A percentile compares a stretch with the other conserved stretches of the same genome.
Evolutionary conservation across 192 early-diverging fungal species (phyloP).

Genomic region (Linnemannia schmuckeri): DNA sequence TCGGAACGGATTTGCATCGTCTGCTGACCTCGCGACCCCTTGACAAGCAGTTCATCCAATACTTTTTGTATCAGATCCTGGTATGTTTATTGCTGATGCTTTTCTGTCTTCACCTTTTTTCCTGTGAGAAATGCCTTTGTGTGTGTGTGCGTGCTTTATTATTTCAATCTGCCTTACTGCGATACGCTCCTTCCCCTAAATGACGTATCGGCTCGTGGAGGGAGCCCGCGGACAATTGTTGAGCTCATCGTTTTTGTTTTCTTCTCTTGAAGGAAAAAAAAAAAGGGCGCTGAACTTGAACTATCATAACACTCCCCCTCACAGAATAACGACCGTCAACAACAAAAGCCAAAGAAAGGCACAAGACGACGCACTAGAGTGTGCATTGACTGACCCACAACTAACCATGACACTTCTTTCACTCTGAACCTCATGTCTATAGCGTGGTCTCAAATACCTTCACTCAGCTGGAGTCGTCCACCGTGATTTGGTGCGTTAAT

Average conservation of each 20-base stretch:
- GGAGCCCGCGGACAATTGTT: slow-evolving; percentile 6
- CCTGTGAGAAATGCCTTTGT: neutral
- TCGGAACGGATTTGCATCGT: slow-evolving; percentile 96
- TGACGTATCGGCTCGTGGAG: slow-evolving; percentile 8
- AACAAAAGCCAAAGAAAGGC: neutral
- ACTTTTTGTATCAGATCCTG: slow-evolving; percentile 97
- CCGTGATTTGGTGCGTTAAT: slow-evolving; percentile 81
- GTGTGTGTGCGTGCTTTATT: neutral
- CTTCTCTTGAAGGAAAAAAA: neutral
- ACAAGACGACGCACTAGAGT: neutral
- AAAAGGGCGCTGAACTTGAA: neutral
- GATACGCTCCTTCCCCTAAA: neutral
- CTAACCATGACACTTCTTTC: neutral
- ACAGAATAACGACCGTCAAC: neutral
- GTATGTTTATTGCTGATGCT: slow-evolving; percentile 54
- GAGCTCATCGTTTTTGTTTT: neutral
- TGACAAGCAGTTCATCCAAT: slow-evolving; percentile 96
- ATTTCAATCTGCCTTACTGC: neutral
- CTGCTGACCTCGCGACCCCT: slow-evolving; percentile 90
- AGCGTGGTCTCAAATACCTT: slow-evolving; percentile 92
- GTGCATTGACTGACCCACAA: neutral
- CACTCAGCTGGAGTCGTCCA: slow-evolving; percentile 97
- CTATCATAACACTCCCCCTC: neutral
- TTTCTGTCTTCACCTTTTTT: neutral
- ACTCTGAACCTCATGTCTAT: neutral